phyloP scores from a whole-genome alignment of 441 rosid species.

The Corymbia calophylla region DNA sequence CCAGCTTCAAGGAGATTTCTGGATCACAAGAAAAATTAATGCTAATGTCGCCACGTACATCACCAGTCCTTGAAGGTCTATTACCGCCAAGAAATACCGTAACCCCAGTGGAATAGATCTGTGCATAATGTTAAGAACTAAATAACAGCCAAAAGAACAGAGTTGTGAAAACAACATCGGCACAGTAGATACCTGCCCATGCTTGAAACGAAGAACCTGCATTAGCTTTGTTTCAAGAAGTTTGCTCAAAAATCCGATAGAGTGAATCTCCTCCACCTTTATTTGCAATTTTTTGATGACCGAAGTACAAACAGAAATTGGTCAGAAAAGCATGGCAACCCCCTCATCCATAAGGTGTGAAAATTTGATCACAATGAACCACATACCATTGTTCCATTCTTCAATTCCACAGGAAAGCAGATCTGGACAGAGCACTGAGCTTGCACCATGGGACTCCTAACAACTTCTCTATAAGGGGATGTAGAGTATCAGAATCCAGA shows the following conservation, averaged over 20 bases:
- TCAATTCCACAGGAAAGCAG: constrained; percentile 90
- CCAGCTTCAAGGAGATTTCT: constrained; percentile 77
- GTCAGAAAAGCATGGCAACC: not conserved
- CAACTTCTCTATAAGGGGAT: constrained; percentile 60
- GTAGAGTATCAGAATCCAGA: constrained; percentile 3
- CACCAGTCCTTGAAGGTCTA: constrained; percentile 88
- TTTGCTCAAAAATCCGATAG: constrained; percentile 75
- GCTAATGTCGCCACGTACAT: constrained; percentile 80
- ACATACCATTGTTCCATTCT: constrained; percentile 79
- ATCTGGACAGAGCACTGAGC: constrained; percentile 92
- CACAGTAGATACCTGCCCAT: constrained; percentile 61
- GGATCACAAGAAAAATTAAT: constrained; percentile 92
- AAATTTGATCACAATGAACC: constrained; percentile 6
- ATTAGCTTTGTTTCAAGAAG: constrained; percentile 85
- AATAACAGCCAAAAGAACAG: constrained; percentile 9
- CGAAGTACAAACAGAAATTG: not conserved
- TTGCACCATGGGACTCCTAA: constrained; percentile 89
- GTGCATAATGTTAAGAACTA: constrained; percentile 15
- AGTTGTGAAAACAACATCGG: not conserved
- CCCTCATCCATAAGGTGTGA: not conserved
- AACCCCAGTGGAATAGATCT: constrained; percentile 92
- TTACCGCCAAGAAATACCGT: constrained; percentile 91
- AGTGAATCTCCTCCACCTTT: constrained; percentile 81
- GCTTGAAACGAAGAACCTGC: constrained; percentile 88
- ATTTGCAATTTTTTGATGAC: constrained; percentile 12